Base-by-base conservation (phyloP, 2,329 filamentous ascomycete species). In the Endoconidiophora polonica region DNA sequence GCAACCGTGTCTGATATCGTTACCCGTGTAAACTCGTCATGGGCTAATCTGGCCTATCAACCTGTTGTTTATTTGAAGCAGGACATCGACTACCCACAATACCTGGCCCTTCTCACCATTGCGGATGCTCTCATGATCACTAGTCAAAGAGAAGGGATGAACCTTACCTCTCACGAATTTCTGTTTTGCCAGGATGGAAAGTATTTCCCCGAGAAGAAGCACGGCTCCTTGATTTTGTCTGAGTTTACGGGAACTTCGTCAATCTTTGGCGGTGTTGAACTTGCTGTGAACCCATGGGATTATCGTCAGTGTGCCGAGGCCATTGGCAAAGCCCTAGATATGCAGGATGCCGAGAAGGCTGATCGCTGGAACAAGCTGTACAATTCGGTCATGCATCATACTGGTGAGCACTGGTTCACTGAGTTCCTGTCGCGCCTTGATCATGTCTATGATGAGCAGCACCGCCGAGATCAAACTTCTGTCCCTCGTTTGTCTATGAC, bases 121-220 rank as follows among this genome's bases (percentile, higher is more conserved):
- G 91, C 90, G 2, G 88, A 96, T 65, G 84, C 83, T 2, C 70
- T 96, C 46, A 91, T 95, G 77, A 91, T 96, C 59, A 93, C 90
- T 2, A 93, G 86, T 61, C 79, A 96, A 58, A 86, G 91, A 48
- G 90, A 96, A 63, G 90, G 90, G 55, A 96, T 96, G 91, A 96
- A 95, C 61, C 66, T 96, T 50, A 95, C 90, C 0, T 88, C 84
- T 4, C 91, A 96, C 61, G 90, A 96, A 62, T 96, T 87, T 60
- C 75, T 95, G 33, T 85, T 86, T 57, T 95, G 88, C 60, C 90
- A 96, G 61, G 90, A 96, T 59, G 88, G 88, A 39, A 76, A 76
- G 56, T 71, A 73, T 47, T 66, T 76, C 54, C 69, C 72, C 2
- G 69, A 79, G 51, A 87, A 87, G 67, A 88, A 86, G 64, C 79